Conservation (phyloP, 2,329 filamentous ascomycete species). For the Cordyceps cateniannulata region DNA sequence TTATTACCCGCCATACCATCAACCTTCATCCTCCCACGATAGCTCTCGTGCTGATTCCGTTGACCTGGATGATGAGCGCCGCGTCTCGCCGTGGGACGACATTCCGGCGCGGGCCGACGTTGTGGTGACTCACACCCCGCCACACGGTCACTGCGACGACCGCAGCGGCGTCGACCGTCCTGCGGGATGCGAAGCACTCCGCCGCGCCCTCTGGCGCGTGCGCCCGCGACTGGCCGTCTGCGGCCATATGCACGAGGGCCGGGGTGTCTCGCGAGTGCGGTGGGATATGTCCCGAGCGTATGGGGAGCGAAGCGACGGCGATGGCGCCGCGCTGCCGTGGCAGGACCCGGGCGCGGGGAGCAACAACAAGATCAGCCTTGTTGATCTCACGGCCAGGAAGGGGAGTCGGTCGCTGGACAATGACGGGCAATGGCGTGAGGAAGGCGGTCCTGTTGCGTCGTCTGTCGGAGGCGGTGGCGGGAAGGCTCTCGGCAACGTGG, state of each 20-base stretch:
- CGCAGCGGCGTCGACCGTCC: conserved; percentile 27
- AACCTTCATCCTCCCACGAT: background rate
- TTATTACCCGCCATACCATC: conserved; percentile 41
- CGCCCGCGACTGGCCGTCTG: conserved; percentile 61
- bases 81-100: conserved; percentile 47
- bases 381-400: background rate
- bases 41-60: conserved; percentile 12
- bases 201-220: conserved; percentile 50
- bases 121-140: conserved; percentile 65
- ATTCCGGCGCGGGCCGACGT: conserved; percentile 59
- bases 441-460: background rate
- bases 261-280: conserved; percentile 55
- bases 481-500: conserved; percentile 20
- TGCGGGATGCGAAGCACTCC: conserved; percentile 55
- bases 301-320: conserved; percentile 36
- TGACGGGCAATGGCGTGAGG: background rate
- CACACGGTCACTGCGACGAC: conserved; percentile 53
- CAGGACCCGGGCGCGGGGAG: conserved; percentile 48
- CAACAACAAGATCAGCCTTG: conserved; percentile 33
- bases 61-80: conserved; percentile 15
- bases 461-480: background rate
- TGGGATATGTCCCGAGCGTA: conserved; percentile 47
- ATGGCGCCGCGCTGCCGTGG: conserved; percentile 41
- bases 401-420: background rate
- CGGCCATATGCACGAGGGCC: conserved; percentile 64